Conservation (phyloP, 306 rosid species). For the Arachis stenosperma region DNA sequence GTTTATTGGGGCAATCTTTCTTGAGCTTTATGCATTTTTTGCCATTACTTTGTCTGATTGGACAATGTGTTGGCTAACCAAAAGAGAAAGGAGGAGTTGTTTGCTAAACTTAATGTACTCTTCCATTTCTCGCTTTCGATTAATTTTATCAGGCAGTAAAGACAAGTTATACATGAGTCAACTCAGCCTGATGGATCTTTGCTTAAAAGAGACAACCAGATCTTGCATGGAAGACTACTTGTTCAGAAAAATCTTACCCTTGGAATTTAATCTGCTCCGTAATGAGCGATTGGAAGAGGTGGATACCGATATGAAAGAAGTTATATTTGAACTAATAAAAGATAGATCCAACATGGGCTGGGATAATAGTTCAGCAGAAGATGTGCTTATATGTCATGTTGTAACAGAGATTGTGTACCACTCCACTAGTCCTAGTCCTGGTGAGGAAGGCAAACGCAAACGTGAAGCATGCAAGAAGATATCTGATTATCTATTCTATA, state of each 20-base stretch:
- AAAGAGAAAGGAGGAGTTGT: neutral
- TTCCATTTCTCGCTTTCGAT: neutral
- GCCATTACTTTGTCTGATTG: neutral
- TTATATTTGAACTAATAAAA: neutral
- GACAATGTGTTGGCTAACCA: neutral
- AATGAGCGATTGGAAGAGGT: neutral
- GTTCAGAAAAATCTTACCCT: neutral
- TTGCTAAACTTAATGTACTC: neutral
- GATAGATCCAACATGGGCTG: too few relatives aligned
- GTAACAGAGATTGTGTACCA: neutral
- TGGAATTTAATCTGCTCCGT: neutral
- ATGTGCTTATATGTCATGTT: neutral
- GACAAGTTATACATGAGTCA: neutral
- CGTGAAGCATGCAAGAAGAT: neutral
- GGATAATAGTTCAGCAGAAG: too few relatives aligned
- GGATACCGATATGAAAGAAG: neutral
- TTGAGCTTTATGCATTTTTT: neutral
- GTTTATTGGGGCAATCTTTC: neutral
- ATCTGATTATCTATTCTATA: neutral
- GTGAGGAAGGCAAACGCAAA: accelerated
- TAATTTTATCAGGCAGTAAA: neutral
- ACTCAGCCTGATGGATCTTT: neutral
- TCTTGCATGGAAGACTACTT: neutral
- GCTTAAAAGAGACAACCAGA: neutral
- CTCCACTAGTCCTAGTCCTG: neutral